Percentiles rank a stretch among this genome's conserved stretches.
Evolutionary conservation across 129 eudicot genomes (phyloP).

Genomic region (Gnaphalium uliginosum): DNA sequence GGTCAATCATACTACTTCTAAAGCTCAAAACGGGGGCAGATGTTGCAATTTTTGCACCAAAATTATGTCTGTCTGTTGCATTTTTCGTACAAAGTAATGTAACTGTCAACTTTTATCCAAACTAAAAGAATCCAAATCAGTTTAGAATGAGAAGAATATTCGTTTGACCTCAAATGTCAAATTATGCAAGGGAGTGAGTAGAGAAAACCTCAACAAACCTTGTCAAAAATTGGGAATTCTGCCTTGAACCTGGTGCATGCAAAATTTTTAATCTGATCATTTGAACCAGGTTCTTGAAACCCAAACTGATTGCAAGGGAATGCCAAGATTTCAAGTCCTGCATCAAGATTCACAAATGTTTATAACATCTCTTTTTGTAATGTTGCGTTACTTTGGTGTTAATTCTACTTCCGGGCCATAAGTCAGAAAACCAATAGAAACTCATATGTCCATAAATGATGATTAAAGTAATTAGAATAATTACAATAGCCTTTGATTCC

Average conservation of each 20-base stretch:
- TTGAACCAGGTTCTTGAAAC: constrained; percentile 93
- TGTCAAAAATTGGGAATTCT: constrained; percentile 90
- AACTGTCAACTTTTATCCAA: not conserved
- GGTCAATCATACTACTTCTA: not conserved
- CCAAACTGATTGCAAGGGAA: constrained; percentile 97
- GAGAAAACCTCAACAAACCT: constrained; percentile 46
- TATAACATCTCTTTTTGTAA: not conserved
- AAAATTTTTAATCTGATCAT: constrained; percentile 70
- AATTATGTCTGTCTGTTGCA: constrained; percentile 3
- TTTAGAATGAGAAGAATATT: not conserved
- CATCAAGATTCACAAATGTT: constrained; percentile 20
- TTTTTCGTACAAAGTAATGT: not conserved
- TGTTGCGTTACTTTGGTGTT: not conserved
- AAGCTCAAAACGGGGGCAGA: not conserved
- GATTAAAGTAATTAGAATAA: too few species aligned
- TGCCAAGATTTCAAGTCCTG: constrained; percentile 89
- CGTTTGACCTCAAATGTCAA: constrained; percentile 14
- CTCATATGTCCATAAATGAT: too few species aligned
- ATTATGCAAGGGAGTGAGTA: constrained; percentile 7
- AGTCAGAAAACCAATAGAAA: not conserved
- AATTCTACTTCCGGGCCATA: not conserved
- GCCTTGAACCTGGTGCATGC: constrained; percentile 91
- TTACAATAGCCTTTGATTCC: not conserved
- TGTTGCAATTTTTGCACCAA: not conserved
- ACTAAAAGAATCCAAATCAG: not conserved